Conservation (phyloP, 352 stramenopile genomes). For the Phytophthora quininea region DNA sequence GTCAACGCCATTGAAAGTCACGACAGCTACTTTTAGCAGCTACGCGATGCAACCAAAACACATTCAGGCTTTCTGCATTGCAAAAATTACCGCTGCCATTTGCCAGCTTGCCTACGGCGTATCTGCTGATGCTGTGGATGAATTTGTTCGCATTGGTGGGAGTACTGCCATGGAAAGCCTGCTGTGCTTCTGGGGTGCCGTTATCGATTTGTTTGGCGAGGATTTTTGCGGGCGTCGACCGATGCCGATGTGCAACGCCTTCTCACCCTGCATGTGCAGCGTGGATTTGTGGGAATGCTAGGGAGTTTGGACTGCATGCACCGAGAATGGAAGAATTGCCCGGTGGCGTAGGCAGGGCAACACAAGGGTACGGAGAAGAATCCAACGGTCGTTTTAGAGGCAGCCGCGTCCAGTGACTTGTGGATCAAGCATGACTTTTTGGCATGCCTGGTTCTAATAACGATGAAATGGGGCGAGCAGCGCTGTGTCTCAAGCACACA, state of each 20-base stretch:
- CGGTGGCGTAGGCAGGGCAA: slow-evolving; percentile 7
- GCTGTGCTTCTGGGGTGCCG: not conserved
- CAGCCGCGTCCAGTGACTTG: not conserved
- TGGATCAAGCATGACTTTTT: slow-evolving; percentile 15
- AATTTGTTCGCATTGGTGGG: not conserved
- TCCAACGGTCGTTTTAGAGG: slow-evolving; percentile 14
- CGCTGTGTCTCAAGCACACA: too few species aligned
- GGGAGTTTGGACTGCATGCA: slow-evolving; percentile 17
- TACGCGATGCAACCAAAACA: not conserved
- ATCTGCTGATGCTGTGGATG: not conserved
- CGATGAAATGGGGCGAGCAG: too few species aligned
- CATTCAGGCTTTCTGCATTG: not conserved
- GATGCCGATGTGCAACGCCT: not conserved
- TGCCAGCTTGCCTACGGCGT: not conserved
- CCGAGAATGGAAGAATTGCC: slow-evolving; percentile 10
- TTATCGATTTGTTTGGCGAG: not conserved
- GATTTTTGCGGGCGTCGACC: not conserved
- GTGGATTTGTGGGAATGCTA: slow-evolving; percentile 12
- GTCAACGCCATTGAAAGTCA: not conserved
- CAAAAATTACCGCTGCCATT: not conserved
- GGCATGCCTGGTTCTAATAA: not conserved
- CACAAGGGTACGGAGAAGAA: not conserved
- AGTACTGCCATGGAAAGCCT: not conserved
- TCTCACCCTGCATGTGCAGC: not conserved
- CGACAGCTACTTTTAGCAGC: not conserved